Conservation (phyloP, 345 rosid genomes). For the Pugionium dolabratum region DNA sequence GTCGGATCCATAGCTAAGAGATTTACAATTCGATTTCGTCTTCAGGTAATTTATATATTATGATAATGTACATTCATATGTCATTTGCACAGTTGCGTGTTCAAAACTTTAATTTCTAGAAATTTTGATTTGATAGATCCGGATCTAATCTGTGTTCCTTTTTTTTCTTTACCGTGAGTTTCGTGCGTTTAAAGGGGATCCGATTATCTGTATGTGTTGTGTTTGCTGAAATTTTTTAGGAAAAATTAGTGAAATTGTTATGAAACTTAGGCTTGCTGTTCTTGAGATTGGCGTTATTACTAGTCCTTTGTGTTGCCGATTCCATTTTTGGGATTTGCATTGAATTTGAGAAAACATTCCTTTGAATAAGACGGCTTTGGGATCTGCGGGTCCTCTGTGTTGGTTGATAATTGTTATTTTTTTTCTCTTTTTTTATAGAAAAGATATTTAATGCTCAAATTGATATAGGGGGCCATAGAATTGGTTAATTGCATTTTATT, state of each 20-base stretch:
- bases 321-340: background rate
- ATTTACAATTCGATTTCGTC: constrained; percentile 33
- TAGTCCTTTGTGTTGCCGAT: constrained; percentile 2
- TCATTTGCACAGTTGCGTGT: background rate
- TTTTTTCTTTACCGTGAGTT: background rate
- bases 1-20: constrained; percentile 35
- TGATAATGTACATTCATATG: background rate
- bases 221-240: background rate
- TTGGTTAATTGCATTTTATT: background rate
- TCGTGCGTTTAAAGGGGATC: constrained; percentile 13
- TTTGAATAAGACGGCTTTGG: constrained; percentile 9
- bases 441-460: background rate
- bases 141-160: constrained; percentile 16
- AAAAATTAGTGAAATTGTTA: background rate
- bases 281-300: constrained; percentile 8
- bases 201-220: background rate
- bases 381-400: constrained; percentile 25
- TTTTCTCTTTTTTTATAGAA: background rate
- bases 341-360: constrained; percentile 20
- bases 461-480: background rate
- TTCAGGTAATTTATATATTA: constrained; percentile 34
- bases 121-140: background rate
- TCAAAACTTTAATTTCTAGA: background rate
- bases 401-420: constrained; percentile 4
- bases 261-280: constrained; percentile 6